A percentile compares a stretch with the other conserved stretches of the same genome.
Conservation (phyloP, 805 yeast species). For the Kurtzmaniella fragi region DNA sequence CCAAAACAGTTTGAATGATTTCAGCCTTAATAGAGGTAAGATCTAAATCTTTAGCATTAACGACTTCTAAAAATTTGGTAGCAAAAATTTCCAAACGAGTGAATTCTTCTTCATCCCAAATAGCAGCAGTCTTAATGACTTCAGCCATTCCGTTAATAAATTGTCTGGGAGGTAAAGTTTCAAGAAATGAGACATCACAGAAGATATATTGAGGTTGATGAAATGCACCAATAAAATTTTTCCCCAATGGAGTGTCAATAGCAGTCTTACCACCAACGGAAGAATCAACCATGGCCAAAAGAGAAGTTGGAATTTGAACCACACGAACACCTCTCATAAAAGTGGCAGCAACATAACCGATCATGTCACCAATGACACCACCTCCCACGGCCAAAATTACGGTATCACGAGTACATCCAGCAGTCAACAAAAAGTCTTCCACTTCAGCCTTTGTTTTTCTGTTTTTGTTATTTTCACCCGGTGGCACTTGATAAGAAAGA, state of each 20-base stretch:
- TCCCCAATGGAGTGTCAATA: conserved; percentile 92
- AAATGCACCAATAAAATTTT: conserved; percentile 93
- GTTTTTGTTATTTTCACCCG: conserved; percentile 89
- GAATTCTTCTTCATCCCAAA: conserved; percentile 91
- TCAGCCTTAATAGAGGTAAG: conserved; percentile 67
- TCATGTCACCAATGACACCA: conserved; percentile 98
- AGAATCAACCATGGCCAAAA: conserved; percentile 96
- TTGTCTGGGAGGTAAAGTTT: conserved; percentile 87
- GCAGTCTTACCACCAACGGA: conserved; percentile 99
- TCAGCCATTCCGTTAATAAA: conserved; percentile 98
- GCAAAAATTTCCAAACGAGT: conserved; percentile 77
- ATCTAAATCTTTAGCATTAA: conserved; percentile 40
- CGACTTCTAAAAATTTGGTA: conserved; percentile 61
- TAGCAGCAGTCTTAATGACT: conserved; percentile 95
- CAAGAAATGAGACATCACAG: conserved; percentile 82
- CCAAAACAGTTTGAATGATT: conserved; percentile 72
- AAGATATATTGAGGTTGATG: conserved; percentile 92
- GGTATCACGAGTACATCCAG: conserved; percentile 95
- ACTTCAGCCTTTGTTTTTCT: conserved; percentile 87
- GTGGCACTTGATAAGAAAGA: conserved; percentile 70
- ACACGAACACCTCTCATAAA: conserved; percentile 97
- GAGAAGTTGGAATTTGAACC: conserved; percentile 89
- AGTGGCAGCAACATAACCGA: conserved; percentile 98
- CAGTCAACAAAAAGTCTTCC: conserved; percentile 76
- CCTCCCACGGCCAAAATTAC: conserved; percentile 95